Conservation (phyloP, 2,329 filamentous ascomycete genomes). For the Curvularia lunata region DNA sequence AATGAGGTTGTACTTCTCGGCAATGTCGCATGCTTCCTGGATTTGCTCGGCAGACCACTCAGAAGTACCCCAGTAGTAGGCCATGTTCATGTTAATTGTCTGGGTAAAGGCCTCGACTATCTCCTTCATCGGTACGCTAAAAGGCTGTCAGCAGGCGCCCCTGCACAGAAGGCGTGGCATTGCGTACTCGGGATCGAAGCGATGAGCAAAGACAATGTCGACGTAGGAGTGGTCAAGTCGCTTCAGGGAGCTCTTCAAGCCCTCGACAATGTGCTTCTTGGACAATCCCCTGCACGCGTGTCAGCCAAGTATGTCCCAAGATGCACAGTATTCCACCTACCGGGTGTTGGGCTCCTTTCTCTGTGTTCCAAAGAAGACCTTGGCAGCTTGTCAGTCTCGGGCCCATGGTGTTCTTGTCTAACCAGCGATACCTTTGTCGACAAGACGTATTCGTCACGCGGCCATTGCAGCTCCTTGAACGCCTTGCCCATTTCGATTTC, state of each 20-base stretch:
- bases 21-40: conserved; percentile 64
- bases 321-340: background rate
- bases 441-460: conserved; percentile 47
- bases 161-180: too few species aligned
- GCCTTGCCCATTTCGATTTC: conserved; percentile 65
- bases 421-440: conserved; percentile 29
- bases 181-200: conserved; percentile 58
- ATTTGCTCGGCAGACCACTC: conserved; percentile 68
- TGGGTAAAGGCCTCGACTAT: conserved; percentile 64
- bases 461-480: conserved; percentile 57
- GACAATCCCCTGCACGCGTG: conserved; percentile 48
- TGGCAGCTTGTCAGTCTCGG: conserved; percentile 17
- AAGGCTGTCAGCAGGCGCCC: conserved; percentile 7
- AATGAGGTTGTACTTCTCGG: conserved; percentile 67
- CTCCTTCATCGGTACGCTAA: conserved; percentile 66
- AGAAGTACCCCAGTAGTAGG: conserved; percentile 61
- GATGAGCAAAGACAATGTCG: conserved; percentile 68
- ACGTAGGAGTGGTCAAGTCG: conserved; percentile 70
- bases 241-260: conserved; percentile 63
- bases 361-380: conserved; percentile 63
- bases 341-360: conserved; percentile 64
- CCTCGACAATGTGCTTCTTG: conserved; percentile 62
- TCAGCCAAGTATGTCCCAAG: conserved; percentile 2
- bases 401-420: background rate
- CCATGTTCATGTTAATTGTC: conserved; percentile 61